phyloP scores from a whole-genome alignment of 2,329 filamentous ascomycete genomes.

The Incumbomyces lentus region DNA sequence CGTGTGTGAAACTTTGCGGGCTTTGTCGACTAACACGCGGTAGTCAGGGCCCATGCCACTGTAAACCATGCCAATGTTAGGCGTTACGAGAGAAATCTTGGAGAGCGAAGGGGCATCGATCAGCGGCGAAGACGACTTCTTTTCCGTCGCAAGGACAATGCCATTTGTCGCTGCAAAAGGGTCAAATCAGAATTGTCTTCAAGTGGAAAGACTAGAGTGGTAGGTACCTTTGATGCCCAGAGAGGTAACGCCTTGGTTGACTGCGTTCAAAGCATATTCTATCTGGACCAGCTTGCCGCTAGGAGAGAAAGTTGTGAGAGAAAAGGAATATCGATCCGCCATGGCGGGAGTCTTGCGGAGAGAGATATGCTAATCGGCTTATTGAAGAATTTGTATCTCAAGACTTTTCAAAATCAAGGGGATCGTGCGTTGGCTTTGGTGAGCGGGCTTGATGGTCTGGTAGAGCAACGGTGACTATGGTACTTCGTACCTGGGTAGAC shows the following conservation, averaged over 20 bases:
- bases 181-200: slow-evolving; percentile 1
- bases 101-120: slow-evolving; percentile 90
- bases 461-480: no score
- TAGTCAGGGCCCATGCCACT: slow-evolving; percentile 99
- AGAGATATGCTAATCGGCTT: not conserved
- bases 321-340: slow-evolving; percentile 99
- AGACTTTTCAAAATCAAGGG: no score
- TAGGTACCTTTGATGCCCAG: slow-evolving; percentile 87
- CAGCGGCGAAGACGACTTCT: slow-evolving; percentile 96
- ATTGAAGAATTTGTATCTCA: not conserved
- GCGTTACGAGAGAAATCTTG: slow-evolving; percentile 96
- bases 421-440: no score
- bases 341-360: slow-evolving; percentile 38
- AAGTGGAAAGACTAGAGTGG: not conserved
- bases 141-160: slow-evolving; percentile 96
- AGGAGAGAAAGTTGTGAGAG: slow-evolving; percentile 96
- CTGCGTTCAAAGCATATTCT: slow-evolving; percentile 97
- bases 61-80: slow-evolving; percentile 99
- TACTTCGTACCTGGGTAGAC: no score
- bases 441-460: no score
- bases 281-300: slow-evolving; percentile 99
- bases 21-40: slow-evolving; percentile 92
- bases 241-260: slow-evolving; percentile 97
- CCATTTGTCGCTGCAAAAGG: slow-evolving; percentile 73
- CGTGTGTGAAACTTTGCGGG: slow-evolving; percentile 95